These are phyloP conservation scores for Talaromyces liani DNA, from an alignment of 495 filamentous ascomycete genomes.

Conservation along the genomic window DNA sequence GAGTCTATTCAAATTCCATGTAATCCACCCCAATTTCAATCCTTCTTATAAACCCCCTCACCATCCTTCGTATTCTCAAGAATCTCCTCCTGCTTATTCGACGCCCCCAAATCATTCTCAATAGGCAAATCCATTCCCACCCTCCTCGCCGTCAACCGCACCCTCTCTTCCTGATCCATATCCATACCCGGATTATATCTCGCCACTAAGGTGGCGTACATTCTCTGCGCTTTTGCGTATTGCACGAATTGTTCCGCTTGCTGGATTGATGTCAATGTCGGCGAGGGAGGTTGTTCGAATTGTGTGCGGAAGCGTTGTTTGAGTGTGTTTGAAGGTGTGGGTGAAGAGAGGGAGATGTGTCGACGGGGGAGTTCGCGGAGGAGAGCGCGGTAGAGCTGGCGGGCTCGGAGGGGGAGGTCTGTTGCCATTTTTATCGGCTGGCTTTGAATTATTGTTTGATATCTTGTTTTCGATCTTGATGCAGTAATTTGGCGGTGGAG, in stretches of 20 bases:
- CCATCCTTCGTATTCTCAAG: neutral
- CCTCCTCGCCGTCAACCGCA: conserved; percentile 74
- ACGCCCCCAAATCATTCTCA: conserved; percentile 14
- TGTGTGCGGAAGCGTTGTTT: conserved; percentile 5
- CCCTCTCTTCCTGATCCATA: conserved; percentile 77
- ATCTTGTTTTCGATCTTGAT: neutral
- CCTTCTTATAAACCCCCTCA: neutral
- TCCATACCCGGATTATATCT: conserved; percentile 87
- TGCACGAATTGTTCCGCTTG: conserved; percentile 68
- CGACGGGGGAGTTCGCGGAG: conserved; percentile 84
- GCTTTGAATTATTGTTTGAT: neutral
- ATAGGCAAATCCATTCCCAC: conserved; percentile 82
- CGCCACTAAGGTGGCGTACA: conserved; percentile 72
- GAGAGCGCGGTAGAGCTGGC: conserved; percentile 79
- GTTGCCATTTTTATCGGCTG: conserved; percentile 14
- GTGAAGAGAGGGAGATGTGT: conserved; percentile 38
- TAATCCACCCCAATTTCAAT: neutral
- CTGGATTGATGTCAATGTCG: conserved; percentile 24
- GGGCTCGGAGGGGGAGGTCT: conserved; percentile 40
- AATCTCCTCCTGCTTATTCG: conserved; percentile 3
- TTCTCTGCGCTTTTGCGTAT: conserved; percentile 75
- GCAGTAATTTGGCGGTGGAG: neutral
- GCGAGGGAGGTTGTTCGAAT: conserved; percentile 1
- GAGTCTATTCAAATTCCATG: neutral
- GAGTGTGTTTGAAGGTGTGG: conserved; percentile 43